Evolutionary conservation across 176 grass and related monocot species (phyloP), one percentile per base, ranked within the genome.

Genomic region (Avena atlantica): DNA sequence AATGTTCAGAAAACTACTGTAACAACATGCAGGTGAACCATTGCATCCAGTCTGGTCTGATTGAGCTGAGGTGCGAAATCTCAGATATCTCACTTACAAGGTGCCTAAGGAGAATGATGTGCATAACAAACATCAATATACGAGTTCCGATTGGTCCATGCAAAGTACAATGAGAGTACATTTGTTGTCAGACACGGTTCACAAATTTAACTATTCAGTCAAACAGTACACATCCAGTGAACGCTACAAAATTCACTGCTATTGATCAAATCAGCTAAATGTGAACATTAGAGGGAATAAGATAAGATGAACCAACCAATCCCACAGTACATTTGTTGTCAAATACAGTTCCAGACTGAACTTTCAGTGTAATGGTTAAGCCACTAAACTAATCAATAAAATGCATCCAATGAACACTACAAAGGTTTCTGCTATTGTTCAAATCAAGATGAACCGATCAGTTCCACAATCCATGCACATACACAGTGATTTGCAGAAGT

Each of bases 71-170:
- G 11, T 68, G 36, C 19, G 23, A 49, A 19, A 60, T 19, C 12
- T 23, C 11, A 12, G 19, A 77, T 56, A 37, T 44, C 2, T 21
- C 10, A 87, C 62, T 81, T 91, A 97, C 95, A 80, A 97, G 78
- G 88, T 97, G 95, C 13, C 95, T 92, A 20, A 97, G 92, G 88
- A 97, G 92, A 78, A 95, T 84, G 12, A 89, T 87, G 9, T 92
- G 95, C 59, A 97, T 94, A 24, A 94, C 81, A 84, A 97, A 97
- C 7, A 92, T 97, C 56, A 97, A 84, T 82, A 94, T 83, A 12
- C 89, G 89, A 76, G 95, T 92, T 89, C 91, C 95, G 20, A 95
- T 36, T 81, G 93, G 92, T 15, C 95, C 95, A 42, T 95, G 93
- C 5, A 42, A 97, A 97, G 93, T 74, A 93, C 91, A 92, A 77